Percentiles rank a stretch among this genome's conserved stretches.
phyloP scores from a whole-genome alignment of 768 basidiomycete genomes.

The Boletus sp. region DNA sequence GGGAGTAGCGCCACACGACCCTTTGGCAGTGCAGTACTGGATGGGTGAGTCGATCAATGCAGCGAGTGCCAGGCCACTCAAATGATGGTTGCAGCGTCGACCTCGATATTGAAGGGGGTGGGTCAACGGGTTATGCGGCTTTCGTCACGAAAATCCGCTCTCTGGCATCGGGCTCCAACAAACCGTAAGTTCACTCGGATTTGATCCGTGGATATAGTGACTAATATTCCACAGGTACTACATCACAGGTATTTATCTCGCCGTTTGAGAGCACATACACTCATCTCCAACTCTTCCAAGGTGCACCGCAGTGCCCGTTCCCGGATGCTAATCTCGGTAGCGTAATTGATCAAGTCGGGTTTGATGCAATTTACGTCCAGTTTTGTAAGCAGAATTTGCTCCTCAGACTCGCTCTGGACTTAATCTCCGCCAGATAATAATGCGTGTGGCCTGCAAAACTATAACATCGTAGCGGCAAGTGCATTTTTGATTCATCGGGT shows the following conservation, averaged over 20 bases:
- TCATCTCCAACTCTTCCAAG: constrained; percentile 8
- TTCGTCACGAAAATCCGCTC: constrained; percentile 36
- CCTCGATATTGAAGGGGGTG: constrained; percentile 73
- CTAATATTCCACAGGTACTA: constrained; percentile 46
- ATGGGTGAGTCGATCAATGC: constrained; percentile 35
- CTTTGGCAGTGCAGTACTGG: constrained; percentile 44
- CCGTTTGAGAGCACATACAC: neutral
- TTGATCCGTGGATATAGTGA: neutral
- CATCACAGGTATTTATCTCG: constrained; percentile 41
- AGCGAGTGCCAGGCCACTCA: neutral
- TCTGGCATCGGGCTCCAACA: constrained; percentile 22
- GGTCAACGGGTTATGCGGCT: constrained; percentile 44
- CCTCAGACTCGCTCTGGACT: neutral
- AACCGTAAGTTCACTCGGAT: constrained; percentile 12
- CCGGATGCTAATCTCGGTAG: constrained; percentile 60
- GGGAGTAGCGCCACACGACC: constrained; percentile 41
- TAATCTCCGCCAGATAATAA: constrained; percentile 38
- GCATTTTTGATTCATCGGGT: neutral
- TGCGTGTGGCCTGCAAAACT: constrained; percentile 44
- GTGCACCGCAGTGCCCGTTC: constrained; percentile 53
- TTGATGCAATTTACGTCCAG: constrained; percentile 75
- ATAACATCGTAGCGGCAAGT: constrained; percentile 51
- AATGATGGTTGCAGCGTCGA: constrained; percentile 45
- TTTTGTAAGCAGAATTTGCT: constrained; percentile 38
- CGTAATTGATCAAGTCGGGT: constrained; percentile 57